Percentiles rank a stretch among this genome's conserved stretches.
These are phyloP conservation scores for Geosmithia flava DNA, from an alignment of 2,329 filamentous ascomycete genomes.

Conservation along the genomic window DNA sequence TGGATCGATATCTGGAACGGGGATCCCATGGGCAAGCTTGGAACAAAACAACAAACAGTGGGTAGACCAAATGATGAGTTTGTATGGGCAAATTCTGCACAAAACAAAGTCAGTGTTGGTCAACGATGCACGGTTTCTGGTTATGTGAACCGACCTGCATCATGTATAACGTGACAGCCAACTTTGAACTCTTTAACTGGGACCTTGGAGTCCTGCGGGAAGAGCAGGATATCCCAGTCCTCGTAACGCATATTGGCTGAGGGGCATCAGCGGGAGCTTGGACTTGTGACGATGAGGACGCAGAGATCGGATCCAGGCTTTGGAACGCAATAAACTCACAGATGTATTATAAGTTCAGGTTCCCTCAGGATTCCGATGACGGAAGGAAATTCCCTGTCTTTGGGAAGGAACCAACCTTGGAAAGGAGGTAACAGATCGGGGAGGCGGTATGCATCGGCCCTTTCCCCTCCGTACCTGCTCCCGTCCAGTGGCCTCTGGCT, in stretches of 20 bases:
- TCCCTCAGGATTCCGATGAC: not conserved
- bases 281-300: not conserved
- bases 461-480: not conserved
- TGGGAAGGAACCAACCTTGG: too few relatives aligned
- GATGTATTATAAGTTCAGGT: not conserved
- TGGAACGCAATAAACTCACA: not conserved
- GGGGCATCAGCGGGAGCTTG: not conserved
- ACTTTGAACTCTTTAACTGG: slow-evolving; percentile 78
- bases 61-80: slow-evolving; percentile 41
- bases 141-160: slow-evolving; percentile 22
- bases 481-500: too few relatives aligned
- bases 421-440: not conserved
- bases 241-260: slow-evolving; percentile 60
- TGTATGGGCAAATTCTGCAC: slow-evolving; percentile 37
- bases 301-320: not conserved
- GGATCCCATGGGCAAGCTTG: slow-evolving; percentile 43
- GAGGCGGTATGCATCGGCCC: not conserved
- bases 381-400: not conserved
- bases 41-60: slow-evolving; percentile 59
- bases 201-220: slow-evolving; percentile 51
- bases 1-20: slow-evolving; percentile 65
- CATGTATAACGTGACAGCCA: slow-evolving; percentile 56
- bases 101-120: slow-evolving; percentile 1
- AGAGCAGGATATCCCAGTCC: slow-evolving; percentile 77
- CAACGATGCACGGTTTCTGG: not conserved